phyloP scores from a whole-genome alignment of 163 green algal genomes.

The Scenedesmus sp. region DNA sequence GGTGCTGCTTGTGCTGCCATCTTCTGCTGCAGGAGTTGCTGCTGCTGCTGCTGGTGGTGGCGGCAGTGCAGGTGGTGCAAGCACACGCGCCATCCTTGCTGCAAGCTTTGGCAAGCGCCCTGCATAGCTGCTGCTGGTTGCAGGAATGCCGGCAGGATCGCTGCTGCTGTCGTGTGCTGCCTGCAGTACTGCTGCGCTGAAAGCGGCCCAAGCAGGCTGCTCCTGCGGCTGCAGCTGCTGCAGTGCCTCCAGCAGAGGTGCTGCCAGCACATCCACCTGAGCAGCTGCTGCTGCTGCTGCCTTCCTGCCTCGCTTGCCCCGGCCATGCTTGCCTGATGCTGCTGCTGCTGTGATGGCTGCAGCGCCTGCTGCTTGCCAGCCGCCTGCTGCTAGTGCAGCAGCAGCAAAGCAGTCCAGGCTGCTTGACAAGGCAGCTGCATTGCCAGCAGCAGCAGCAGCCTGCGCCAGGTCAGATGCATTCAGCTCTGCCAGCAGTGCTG shows the following conservation, averaged over 20 bases:
- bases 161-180: slow-evolving; percentile 35
- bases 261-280: background rate
- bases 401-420: slow-evolving; percentile 35
- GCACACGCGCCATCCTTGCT: slow-evolving; percentile 54
- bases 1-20: background rate
- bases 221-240: slow-evolving; percentile 17
- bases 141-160: background rate
- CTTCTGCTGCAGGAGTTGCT: background rate
- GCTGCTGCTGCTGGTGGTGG: slow-evolving; percentile 8
- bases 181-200: slow-evolving; percentile 17
- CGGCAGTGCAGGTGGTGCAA: slow-evolving; percentile 21
- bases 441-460: slow-evolving; percentile 6
- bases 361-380: background rate
- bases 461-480: background rate
- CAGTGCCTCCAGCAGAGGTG: slow-evolving; percentile 6
- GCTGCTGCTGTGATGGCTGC: background rate
- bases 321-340: slow-evolving; percentile 5
- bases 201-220: slow-evolving; percentile 1
- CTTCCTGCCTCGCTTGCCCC: slow-evolving; percentile 5
- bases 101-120: slow-evolving; percentile 67
- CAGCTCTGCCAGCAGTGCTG: slow-evolving; percentile 36
- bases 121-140: slow-evolving; percentile 35
- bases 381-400: slow-evolving; percentile 21
- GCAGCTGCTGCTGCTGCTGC: background rate
- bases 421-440: background rate